Conservation (phyloP, 345 rosid genomes). For the Eucalyptus microcorys region DNA sequence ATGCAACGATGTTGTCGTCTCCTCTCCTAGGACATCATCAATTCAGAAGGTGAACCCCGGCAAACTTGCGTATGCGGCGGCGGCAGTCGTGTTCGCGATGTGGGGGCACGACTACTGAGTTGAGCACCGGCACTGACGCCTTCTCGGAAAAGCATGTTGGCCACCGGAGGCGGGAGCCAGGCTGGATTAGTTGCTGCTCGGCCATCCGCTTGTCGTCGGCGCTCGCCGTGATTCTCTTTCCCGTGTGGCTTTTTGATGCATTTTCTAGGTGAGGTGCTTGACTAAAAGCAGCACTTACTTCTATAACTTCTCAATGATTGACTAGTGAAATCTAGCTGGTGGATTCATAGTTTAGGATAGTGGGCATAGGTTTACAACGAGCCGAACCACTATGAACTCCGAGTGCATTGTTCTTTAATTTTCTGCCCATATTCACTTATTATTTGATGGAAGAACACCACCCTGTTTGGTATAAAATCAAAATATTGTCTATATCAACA, state of each 20-base stretch:
- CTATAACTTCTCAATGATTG: background rate
- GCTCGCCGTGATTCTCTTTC: background rate
- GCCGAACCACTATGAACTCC: fast-evolving
- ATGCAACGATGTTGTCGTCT: background rate
- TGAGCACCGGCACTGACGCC: background rate
- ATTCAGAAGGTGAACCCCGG: background rate
- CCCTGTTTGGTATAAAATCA: no score
- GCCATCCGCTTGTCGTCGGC: slow-evolving; percentile 3
- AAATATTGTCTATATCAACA: no score
- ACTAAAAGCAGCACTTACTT: background rate
- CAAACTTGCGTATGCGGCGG: background rate
- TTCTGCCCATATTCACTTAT: no score
- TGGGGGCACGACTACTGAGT: background rate
- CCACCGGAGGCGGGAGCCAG: slow-evolving; percentile 35
- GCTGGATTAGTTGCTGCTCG: slow-evolving; percentile 5
- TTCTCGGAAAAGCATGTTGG: slow-evolving; percentile 22
- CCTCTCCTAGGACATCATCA: background rate
- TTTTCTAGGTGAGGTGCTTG: background rate
- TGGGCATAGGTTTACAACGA: no score
- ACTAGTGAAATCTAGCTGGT: background rate
- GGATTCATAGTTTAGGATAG: fast-evolving
- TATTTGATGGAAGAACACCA: no score
- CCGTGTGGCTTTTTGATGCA: slow-evolving; percentile 10
- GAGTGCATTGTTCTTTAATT: no score
- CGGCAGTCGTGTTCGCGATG: background rate